Conservation (phyloP, 108 stramenopile genomes). For the Discostella stelligeroides region DNA sequence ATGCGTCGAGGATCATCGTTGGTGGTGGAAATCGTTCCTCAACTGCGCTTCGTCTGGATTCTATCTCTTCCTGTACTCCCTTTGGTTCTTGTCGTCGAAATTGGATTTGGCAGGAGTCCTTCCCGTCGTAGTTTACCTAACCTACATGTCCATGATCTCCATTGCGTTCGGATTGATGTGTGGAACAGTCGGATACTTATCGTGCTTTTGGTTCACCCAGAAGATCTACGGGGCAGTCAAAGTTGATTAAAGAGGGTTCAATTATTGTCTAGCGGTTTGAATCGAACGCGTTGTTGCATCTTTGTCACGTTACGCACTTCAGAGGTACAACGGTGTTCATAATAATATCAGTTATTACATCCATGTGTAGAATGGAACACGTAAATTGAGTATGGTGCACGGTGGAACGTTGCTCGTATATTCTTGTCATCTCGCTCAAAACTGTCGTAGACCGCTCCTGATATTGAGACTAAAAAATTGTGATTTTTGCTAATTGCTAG, state of each 20-base stretch:
- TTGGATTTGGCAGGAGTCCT: slow-evolving; percentile 89
- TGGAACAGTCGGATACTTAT: slow-evolving; percentile 89
- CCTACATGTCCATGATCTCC: slow-evolving; percentile 97
- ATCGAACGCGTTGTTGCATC: too few relatives aligned
- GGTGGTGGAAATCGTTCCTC: slow-evolving; percentile 99
- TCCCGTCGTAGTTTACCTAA: slow-evolving; percentile 93
- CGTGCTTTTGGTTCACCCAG: slow-evolving; percentile 86
- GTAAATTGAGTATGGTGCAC: too few relatives aligned
- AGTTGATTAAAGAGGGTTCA: slow-evolving; percentile 62
- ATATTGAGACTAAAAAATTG: too few relatives aligned
- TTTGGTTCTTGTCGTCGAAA: slow-evolving; percentile 92
- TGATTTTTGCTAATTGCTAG: too few relatives aligned
- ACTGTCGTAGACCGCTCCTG: too few relatives aligned
- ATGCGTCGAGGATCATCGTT: slow-evolving; percentile 97
- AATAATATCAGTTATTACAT: too few relatives aligned
- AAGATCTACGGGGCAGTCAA: slow-evolving; percentile 86
- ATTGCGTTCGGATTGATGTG: slow-evolving; percentile 92
- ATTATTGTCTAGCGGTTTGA: too few relatives aligned
- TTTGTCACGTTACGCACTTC: too few relatives aligned
- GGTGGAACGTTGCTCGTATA: too few relatives aligned
- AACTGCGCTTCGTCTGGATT: slow-evolving; percentile 92
- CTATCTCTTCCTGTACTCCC: slow-evolving; percentile 96
- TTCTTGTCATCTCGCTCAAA: too few relatives aligned
- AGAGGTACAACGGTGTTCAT: too few relatives aligned
- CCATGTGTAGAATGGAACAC: too few relatives aligned